A percentile compares a stretch with the other conserved stretches of the same genome.
phyloP scores from a whole-genome alignment of 345 rosid species.

The Triadica sebifera region DNA sequence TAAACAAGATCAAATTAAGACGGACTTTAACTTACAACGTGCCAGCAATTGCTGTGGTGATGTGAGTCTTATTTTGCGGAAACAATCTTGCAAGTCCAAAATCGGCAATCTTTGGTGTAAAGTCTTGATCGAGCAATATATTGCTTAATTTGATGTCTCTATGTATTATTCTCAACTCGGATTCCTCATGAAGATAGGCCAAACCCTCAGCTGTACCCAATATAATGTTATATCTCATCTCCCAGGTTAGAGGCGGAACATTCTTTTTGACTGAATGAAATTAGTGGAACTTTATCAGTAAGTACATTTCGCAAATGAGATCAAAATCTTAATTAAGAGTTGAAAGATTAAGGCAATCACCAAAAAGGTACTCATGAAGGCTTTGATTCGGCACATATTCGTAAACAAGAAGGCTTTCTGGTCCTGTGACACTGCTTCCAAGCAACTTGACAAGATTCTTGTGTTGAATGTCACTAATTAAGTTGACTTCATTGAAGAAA shows the following conservation, averaged over 20 bases:
- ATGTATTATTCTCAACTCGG: slow-evolving; percentile 71
- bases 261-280: slow-evolving; percentile 46
- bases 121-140: slow-evolving; percentile 65
- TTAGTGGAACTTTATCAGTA: background rate
- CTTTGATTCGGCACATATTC: slow-evolving; percentile 79
- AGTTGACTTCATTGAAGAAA: slow-evolving; percentile 89
- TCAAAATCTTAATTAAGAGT: background rate
- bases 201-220: slow-evolving; percentile 79
- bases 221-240: slow-evolving; percentile 51
- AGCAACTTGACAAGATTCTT: slow-evolving; percentile 75
- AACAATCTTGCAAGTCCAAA: slow-evolving; percentile 83
- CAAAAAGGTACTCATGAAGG: slow-evolving; percentile 60
- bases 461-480: slow-evolving; percentile 75
- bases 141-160: slow-evolving; percentile 85
- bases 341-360: slow-evolving; percentile 33
- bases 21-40: slow-evolving; percentile 57
- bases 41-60: slow-evolving; percentile 78
- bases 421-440: slow-evolving; percentile 90
- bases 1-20: background rate
- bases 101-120: slow-evolving; percentile 78
- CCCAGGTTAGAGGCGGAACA: slow-evolving; percentile 52
- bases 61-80: slow-evolving; percentile 65
- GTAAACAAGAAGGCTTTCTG: slow-evolving; percentile 83
- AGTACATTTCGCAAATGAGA: background rate
- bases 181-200: slow-evolving; percentile 78